A percentile compares a stretch with the other conserved stretches of the same genome.
Conservation (phyloP, 805 yeast species). For the Suhomyces tanzawaensis region DNA sequence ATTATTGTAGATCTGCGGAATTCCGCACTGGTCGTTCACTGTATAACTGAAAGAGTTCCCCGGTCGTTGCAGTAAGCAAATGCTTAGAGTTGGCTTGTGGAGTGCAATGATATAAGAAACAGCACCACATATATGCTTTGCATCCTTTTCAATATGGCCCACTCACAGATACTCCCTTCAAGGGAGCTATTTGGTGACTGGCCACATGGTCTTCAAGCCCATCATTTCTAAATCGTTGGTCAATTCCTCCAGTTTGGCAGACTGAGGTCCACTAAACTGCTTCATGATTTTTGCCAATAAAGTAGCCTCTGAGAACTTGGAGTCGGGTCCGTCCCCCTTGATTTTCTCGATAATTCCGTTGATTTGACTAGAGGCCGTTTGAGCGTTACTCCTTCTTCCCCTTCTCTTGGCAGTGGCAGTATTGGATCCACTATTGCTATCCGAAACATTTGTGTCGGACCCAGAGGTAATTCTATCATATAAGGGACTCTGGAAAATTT, state of each 20-base stretch:
- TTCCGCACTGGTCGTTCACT: too few relatives aligned
- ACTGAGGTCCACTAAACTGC: slow-evolving; percentile 40
- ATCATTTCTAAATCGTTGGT: slow-evolving; percentile 34
- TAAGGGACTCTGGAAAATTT: slow-evolving; percentile 38
- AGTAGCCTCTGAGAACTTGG: slow-evolving; percentile 32
- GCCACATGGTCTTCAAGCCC: slow-evolving; percentile 39
- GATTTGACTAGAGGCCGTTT: not conserved
- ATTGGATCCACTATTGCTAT: slow-evolving; percentile 12
- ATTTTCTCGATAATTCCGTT: slow-evolving; percentile 4
- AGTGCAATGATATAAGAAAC: too few relatives aligned
- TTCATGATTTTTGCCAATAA: slow-evolving; percentile 43
- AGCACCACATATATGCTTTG: too few relatives aligned
- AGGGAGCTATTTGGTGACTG: slow-evolving; percentile 14
- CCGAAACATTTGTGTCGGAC: slow-evolving; percentile 35
- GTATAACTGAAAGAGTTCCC: too few relatives aligned
- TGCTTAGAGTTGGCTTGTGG: too few relatives aligned
- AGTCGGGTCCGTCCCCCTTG: slow-evolving; percentile 13
- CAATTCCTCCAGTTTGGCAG: slow-evolving; percentile 33
- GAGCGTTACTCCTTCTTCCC: slow-evolving; percentile 31
- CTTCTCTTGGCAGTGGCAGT: slow-evolving; percentile 30
- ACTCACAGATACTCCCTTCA: too few relatives aligned
- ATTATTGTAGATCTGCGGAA: too few relatives aligned
- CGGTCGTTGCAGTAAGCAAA: too few relatives aligned
- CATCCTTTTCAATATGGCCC: too few relatives aligned
- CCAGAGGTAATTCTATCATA: slow-evolving; percentile 40